Evolutionary conservation across 1,139 yeast genomes (phyloP), one percentile per base, ranked within the genome.

Genomic region (Taiozyma sp.): DNA sequence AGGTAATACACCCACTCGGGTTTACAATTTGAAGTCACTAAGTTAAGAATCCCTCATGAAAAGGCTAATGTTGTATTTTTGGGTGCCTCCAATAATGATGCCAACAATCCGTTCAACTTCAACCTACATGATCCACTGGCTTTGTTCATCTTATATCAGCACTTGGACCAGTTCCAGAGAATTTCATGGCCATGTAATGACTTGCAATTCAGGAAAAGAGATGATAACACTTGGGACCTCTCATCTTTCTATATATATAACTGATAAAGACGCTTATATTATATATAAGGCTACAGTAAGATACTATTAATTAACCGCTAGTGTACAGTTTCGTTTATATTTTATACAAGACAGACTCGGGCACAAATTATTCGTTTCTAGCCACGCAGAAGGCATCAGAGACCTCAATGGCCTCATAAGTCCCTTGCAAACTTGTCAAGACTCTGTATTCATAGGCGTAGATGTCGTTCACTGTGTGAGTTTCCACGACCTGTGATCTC

Each of bases 321-420:
- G 14, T 32, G 16, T n/a, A 32, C 35, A 32, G 9, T n/a, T 32
- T 32, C 14, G 19, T 14, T 32, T n/a, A 14, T 32, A n/a, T 32
- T 32, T 32, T 32, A 32, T 32, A 32, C 35, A 32, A 32, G 7
- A n/a, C 35, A 32, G 13, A 13, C 11, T 11, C 26, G 26, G 26
- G 7, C 35, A 32, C 34, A 30, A 14, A 14, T 56, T 50, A 56
- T 64, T 59, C 73, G 50, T 70, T 71, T 57, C 72, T 69, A 22
- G 74, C 74, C 49, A 65, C 73, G 73, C 99, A 93, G 67, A 72
- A 86, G 19, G 85, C 85, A 69, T 93, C 99, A 51, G 81, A 80
- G 13, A 93, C 81, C 61, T 87, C 90, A 43, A 88, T 79, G 9
- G 97, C 97, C 66, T 91, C 97, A 64, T 95, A 93, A 4, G 90